phyloP scores from a whole-genome alignment of 495 filamentous ascomycete species.

The Penicillium manginii region DNA sequence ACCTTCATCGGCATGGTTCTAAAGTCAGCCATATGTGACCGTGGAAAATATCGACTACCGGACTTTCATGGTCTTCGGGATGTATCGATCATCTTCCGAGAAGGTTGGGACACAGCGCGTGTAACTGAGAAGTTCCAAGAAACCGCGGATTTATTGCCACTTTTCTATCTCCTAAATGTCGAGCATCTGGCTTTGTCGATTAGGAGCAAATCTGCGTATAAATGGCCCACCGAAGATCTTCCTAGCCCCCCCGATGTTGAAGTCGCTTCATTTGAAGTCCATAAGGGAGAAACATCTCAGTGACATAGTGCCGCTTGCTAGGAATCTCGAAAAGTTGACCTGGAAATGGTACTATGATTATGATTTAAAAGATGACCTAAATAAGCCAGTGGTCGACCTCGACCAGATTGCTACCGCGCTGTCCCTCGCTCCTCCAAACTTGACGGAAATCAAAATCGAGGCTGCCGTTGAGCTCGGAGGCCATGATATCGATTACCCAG shows the following conservation, averaged over 20 bases:
- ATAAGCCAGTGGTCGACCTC: neutral
- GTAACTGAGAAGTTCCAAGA: neutral
- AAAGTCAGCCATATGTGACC: conserved; percentile 3
- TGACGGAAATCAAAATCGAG: neutral
- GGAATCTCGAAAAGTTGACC: neutral
- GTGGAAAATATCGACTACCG: neutral
- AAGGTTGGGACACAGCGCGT: no score
- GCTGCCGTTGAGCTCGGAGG: neutral
- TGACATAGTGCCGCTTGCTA: neutral
- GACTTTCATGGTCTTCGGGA: neutral
- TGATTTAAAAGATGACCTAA: neutral
- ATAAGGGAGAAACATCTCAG: neutral
- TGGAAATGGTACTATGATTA: neutral
- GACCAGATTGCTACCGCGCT: neutral
- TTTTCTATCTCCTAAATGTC: conserved; percentile 3
- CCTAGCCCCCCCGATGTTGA: neutral
- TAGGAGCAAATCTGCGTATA: neutral
- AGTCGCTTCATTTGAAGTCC: neutral
- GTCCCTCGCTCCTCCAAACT: neutral
- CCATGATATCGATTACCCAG: neutral
- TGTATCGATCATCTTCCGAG: no score
- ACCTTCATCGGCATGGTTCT: conserved; percentile 7
- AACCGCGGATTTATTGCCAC: neutral
- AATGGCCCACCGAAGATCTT: conserved; percentile 1
- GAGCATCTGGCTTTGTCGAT: conserved; percentile 4